phyloP scores from a whole-genome alignment of 345 rosid species.

The Eucalyptus pumila region DNA sequence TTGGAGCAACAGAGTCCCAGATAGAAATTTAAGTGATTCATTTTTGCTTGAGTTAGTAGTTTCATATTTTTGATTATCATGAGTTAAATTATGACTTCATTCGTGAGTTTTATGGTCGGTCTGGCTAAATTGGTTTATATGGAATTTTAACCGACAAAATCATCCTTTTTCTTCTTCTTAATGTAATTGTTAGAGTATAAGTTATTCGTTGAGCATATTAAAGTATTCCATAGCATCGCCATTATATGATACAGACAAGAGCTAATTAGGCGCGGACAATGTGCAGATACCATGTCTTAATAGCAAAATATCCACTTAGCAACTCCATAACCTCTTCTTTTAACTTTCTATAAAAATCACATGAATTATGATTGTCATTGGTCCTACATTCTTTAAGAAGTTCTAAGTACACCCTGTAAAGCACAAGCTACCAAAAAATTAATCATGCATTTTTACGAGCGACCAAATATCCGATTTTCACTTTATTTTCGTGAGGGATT shows the following conservation, averaged over 20 bases:
- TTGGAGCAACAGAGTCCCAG: background rate
- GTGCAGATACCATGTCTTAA: background rate
- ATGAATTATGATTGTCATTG: background rate
- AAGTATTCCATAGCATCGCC: background rate
- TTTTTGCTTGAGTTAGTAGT: background rate
- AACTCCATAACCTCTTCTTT: background rate
- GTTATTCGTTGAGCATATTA: background rate
- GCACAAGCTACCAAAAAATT: background rate
- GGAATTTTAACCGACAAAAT: background rate
- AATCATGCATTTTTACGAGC: background rate
- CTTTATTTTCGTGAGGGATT: background rate
- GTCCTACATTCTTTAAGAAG: background rate
- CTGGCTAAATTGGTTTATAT: background rate
- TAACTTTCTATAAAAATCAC: background rate
- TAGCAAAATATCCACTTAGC: background rate
- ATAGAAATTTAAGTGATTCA: background rate
- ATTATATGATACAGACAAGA: background rate
- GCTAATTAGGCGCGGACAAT: background rate
- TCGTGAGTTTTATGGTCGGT: background rate
- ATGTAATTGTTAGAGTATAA: background rate
- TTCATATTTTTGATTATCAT: background rate
- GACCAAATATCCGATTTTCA: background rate
- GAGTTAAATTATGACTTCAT: background rate
- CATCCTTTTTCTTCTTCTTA: background rate
- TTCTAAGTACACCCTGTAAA: background rate